Percentiles rank a stretch among this genome's conserved stretches.
phyloP scores from a whole-genome alignment of 768 basidiomycete species.

The Mycena capillaripes region DNA sequence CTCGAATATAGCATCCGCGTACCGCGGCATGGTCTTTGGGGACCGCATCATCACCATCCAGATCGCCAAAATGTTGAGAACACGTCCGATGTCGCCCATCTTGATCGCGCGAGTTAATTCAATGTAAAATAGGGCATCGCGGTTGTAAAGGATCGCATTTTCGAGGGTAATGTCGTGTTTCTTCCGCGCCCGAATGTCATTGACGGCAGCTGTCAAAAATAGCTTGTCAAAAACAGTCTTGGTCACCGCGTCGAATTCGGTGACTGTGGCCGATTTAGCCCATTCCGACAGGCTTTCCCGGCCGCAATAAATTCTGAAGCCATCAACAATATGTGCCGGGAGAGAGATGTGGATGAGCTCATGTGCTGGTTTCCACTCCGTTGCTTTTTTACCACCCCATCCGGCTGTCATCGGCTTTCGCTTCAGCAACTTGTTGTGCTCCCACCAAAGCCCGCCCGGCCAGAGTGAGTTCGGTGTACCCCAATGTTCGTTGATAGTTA shows the following conservation, averaged over 20 bases:
- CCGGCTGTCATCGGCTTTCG: conserved; percentile 17
- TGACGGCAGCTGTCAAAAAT: conserved; percentile 18
- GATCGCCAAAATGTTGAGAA: conserved; percentile 25
- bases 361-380: conserved; percentile 12
- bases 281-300: conserved; percentile 15
- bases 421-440: conserved; percentile 27
- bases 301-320: conserved; percentile 21
- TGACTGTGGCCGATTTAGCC: conserved; percentile 6
- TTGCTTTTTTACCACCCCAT: neutral
- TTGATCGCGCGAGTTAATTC: conserved; percentile 36
- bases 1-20: conserved; percentile 35
- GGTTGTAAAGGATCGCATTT: conserved; percentile 37
- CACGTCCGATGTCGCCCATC: conserved; percentile 39
- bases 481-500: conserved; percentile 45
- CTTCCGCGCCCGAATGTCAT: conserved; percentile 1
- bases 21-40: conserved; percentile 33
- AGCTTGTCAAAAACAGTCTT: conserved; percentile 24
- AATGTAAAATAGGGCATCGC: conserved; percentile 35
- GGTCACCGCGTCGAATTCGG: conserved; percentile 20
- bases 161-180: conserved; percentile 15
- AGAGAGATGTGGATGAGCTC: conserved; percentile 20
- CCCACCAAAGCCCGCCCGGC: conserved; percentile 30
- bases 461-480: conserved; percentile 41
- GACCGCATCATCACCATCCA: conserved; percentile 38
- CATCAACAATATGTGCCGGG: conserved; percentile 21